Base-by-base conservation (phyloP, 2,329 filamentous ascomycete species). In the Mollisiaceae sp. region DNA sequence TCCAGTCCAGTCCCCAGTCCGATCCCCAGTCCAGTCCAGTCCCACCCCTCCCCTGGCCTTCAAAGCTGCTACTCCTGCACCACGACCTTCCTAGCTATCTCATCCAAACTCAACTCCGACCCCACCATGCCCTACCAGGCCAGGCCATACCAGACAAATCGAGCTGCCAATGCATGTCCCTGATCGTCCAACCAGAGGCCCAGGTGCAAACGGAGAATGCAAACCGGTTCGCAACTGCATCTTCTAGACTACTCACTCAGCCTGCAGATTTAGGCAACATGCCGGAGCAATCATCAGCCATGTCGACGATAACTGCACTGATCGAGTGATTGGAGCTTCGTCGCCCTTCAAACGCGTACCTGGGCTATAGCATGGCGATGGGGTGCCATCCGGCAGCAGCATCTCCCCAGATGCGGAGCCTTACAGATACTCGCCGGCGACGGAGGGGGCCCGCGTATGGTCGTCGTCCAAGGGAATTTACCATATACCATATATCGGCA, bases 261-360 rank as follows among this genome's bases (percentile, higher is more conserved):
- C 65, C 65, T 65, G 67, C 67, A 67, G 63, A 69, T 66, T 69
- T 66, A 67, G 64, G 67, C 67, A 54, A 64, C 63, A 69, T 56
- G 61, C 55, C 61, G 63, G 63, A 67, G 47, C 47, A 54, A 58
- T 60, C 38, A 59, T 52, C 50, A 20, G 60, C 32, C 55, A 56
- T n/a, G 45, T 43, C 39, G 36, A 55, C 36, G 60, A 65, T 61
- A 59, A 20, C 54, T 60, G 32, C 24, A 22, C 24, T 54, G 35
- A 50, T 60, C 45, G 60, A 63, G 59, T 60, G 65, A 64, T 67
- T 62, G 65, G 58, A 64, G 43, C 36, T 60, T 43, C 43, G 54
- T 43, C 38, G 62, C 35, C 50, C 6, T 38, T 60, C 58, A 54
- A 60, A 64, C 55, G 59, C 55, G 64, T 59, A 35, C 67, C 65